A percentile compares a stretch with the other conserved stretches of the same genome.
phyloP scores from a whole-genome alignment of 768 basidiomycete genomes.

The Auricularia sp. region DNA sequence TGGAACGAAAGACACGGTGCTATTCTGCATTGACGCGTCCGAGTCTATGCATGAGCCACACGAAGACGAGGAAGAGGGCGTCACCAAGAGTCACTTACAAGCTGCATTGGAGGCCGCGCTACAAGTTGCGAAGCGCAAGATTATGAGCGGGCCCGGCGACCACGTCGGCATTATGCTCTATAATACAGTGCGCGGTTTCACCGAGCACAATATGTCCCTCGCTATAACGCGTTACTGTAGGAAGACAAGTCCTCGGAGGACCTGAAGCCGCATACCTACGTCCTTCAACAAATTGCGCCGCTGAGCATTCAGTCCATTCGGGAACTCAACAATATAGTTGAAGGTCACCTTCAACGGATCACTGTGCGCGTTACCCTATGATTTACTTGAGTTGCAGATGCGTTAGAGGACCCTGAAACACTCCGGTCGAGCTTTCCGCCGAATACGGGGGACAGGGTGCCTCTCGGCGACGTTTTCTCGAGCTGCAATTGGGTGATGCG shows the following conservation, averaged over 20 bases:
- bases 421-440: slow-evolving; percentile 58
- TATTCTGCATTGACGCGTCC: slow-evolving; percentile 96
- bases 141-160: slow-evolving; percentile 80
- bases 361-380: background rate
- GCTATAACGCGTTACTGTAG: slow-evolving; percentile 4
- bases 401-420: slow-evolving; percentile 50
- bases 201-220: background rate
- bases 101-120: slow-evolving; percentile 73
- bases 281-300: slow-evolving; percentile 67
- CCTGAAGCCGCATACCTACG: slow-evolving; percentile 57
- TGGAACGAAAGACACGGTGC: slow-evolving; percentile 70
- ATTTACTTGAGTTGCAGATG: slow-evolving; percentile 33
- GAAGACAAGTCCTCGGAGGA: slow-evolving; percentile 33
- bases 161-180: slow-evolving; percentile 84
- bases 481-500: slow-evolving; percentile 85
- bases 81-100: slow-evolving; percentile 65
- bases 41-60: slow-evolving; percentile 72
- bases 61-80: slow-evolving; percentile 46
- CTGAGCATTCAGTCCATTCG: slow-evolving; percentile 77
- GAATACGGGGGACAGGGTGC: slow-evolving; percentile 42
- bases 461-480: slow-evolving; percentile 84
- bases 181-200: slow-evolving; percentile 62
- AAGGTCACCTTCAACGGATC: slow-evolving; percentile 39
- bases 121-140: slow-evolving; percentile 83
- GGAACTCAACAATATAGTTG: slow-evolving; percentile 64